These are phyloP conservation scores for Uromyces viciae-fabae DNA, from an alignment of 1,284 basidiomycete genomes.

Conservation along the genomic window DNA sequence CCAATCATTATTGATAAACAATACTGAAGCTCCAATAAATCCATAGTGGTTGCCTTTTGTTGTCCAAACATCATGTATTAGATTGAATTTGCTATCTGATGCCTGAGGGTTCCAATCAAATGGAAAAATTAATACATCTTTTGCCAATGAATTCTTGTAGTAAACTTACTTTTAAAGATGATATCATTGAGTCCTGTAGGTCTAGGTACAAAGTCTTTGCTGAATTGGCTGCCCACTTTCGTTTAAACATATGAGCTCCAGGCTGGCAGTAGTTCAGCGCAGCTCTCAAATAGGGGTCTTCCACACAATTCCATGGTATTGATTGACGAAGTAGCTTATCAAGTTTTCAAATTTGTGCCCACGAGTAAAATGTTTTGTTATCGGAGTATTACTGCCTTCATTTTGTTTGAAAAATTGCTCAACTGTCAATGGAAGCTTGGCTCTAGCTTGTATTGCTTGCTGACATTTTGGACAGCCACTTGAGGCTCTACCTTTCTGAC, in stretches of 20 bases:
- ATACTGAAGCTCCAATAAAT: not conserved
- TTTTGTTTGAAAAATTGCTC: not conserved
- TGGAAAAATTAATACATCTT: not conserved
- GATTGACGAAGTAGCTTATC: not conserved
- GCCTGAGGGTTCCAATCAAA: not conserved
- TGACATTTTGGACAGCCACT: not conserved
- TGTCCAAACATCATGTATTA: not conserved
- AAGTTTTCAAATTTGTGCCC: not conserved
- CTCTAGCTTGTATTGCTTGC: not conserved
- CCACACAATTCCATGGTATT: not conserved
- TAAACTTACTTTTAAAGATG: not conserved
- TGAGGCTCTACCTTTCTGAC: not conserved
- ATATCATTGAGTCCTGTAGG: not conserved
- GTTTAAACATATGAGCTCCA: not conserved
- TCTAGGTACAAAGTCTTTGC: not conserved
- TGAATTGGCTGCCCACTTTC: not conserved
- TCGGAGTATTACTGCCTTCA: not conserved
- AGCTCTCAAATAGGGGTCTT: not conserved
- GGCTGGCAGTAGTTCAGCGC: not conserved
- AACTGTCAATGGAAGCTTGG: not conserved
- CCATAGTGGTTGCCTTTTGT: slow-evolving; percentile 1
- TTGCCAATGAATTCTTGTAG: not conserved
- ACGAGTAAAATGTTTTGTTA: not conserved
- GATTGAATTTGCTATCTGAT: not conserved
- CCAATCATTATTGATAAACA: not conserved